These are phyloP conservation scores for Biscogniauxia sp. DNA, from an alignment of 2,329 filamentous ascomycete genomes.

Conservation along the genomic window DNA sequence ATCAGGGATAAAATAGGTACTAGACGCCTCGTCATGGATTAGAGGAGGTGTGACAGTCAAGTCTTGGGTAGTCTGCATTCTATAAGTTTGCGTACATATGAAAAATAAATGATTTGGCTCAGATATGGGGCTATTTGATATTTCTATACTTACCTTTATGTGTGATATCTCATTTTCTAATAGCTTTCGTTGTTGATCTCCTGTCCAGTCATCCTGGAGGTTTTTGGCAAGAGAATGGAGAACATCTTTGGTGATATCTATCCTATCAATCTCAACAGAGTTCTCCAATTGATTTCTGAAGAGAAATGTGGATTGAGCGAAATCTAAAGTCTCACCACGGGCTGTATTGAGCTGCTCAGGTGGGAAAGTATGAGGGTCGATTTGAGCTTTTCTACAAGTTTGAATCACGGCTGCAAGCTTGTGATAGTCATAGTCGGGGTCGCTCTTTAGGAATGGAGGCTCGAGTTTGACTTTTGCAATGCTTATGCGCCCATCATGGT, in stretches of 20 bases:
- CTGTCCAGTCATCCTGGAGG: conserved; percentile 18
- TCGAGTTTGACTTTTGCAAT: conserved; percentile 25
- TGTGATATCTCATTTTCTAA: conserved; percentile 7
- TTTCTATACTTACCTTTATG: conserved; percentile 11
- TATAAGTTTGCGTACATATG: conserved; percentile 6
- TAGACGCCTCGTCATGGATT: conserved; percentile 14
- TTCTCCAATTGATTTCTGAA: conserved; percentile 12
- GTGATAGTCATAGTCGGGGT: conserved; percentile 28
- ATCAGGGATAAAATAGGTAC: conserved; percentile 24
- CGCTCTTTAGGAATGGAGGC: conserved; percentile 22
- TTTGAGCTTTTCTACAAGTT: conserved; percentile 10
- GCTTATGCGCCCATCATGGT: conserved; percentile 5
- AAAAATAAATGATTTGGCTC: background rate
- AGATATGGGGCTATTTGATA: background rate
- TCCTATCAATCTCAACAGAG: conserved; percentile 17
- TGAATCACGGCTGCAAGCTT: conserved; percentile 19
- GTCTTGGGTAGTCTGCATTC: conserved; percentile 15
- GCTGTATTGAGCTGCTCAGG: conserved; percentile 22
- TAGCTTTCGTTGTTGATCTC: conserved; percentile 9
- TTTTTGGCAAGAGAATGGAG: conserved; percentile 18
- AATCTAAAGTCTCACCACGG: conserved; percentile 26
- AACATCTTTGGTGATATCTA: conserved; percentile 22
- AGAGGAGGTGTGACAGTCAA: conserved; percentile 29
- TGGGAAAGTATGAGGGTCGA: conserved; percentile 22
- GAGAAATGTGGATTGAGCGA: conserved; percentile 17